Percentiles rank a stretch among this genome's conserved stretches.
Conservation (phyloP, 108 stramenopile species). For the Conticribra weissflogii region DNA sequence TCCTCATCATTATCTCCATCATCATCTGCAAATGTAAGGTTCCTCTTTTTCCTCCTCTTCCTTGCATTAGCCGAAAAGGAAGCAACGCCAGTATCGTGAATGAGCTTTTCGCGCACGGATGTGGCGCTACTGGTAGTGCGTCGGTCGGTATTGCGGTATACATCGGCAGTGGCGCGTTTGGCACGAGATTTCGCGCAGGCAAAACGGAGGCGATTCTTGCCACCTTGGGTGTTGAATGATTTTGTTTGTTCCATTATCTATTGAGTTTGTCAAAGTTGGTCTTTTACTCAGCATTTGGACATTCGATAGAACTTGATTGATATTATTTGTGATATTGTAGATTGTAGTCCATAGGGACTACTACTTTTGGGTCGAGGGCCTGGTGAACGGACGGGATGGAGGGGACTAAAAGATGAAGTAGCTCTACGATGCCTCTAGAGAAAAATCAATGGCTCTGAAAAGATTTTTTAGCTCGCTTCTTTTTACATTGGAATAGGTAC, state of each 20-base stretch:
- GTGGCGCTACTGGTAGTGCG: slow-evolving; percentile 64
- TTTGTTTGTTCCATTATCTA: slow-evolving; percentile 60
- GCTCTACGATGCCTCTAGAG: too few species aligned
- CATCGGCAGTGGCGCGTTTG: slow-evolving; percentile 81
- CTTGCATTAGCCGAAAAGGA: background rate
- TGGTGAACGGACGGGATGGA: too few species aligned
- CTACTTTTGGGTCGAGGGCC: too few species aligned
- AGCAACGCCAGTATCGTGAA: slow-evolving; percentile 56
- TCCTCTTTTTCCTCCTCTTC: slow-evolving; percentile 36
- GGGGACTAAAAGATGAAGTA: too few species aligned
- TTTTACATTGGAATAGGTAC: too few species aligned
- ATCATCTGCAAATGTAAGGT: slow-evolving; percentile 2
- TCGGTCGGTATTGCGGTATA: slow-evolving; percentile 76
- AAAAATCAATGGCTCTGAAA: too few species aligned
- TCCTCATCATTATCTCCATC: slow-evolving; percentile 15
- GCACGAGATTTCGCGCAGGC: slow-evolving; percentile 69
- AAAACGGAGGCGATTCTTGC: slow-evolving; percentile 78
- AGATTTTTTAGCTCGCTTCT: too few species aligned
- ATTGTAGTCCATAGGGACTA: too few species aligned
- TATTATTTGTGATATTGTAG: too few species aligned
- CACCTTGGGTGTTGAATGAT: slow-evolving; percentile 63
- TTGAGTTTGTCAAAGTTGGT: too few species aligned
- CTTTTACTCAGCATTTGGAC: too few species aligned
- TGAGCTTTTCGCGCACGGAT: slow-evolving; percentile 70
- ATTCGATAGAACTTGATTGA: too few species aligned